Evolutionary conservation across 257 asterid genomes (phyloP).

Genomic region (Ehretia macrophylla): DNA sequence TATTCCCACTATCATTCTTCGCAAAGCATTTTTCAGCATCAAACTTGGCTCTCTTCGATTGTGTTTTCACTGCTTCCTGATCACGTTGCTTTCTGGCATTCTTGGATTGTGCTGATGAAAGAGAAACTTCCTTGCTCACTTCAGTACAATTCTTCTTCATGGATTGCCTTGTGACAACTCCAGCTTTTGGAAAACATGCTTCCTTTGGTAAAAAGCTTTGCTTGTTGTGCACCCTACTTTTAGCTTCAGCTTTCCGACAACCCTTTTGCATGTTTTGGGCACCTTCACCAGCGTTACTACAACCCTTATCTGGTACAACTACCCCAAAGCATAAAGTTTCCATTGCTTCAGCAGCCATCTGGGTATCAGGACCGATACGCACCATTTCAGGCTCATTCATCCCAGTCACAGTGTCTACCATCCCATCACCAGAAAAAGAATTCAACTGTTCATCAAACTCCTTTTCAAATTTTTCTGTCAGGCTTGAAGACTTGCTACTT

Average conservation of each 20-base stretch:
- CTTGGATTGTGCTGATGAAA: slow-evolving; percentile 20
- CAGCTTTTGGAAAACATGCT: slow-evolving; percentile 25
- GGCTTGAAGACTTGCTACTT: slow-evolving; percentile 20
- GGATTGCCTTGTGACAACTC: slow-evolving; percentile 49
- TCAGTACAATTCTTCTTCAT: slow-evolving; percentile 28
- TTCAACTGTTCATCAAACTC: slow-evolving; percentile 39
- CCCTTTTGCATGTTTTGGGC: slow-evolving; percentile 13
- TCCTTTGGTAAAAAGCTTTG: slow-evolving; percentile 16
- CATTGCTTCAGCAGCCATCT: slow-evolving; percentile 93
- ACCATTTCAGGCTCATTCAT: slow-evolving; percentile 30
- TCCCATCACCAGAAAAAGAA: slow-evolving; percentile 26
- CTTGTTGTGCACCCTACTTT: slow-evolving; percentile 23
- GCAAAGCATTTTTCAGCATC: slow-evolving; percentile 13
- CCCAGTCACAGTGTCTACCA: slow-evolving; percentile 22
- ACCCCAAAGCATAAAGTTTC: slow-evolving; percentile 51
- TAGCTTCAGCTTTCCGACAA: slow-evolving; percentile 23
- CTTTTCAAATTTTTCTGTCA: slow-evolving; percentile 24
- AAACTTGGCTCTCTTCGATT: slow-evolving; percentile 21
- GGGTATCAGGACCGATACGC: slow-evolving; percentile 76
- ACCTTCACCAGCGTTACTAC: slow-evolving; percentile 23
- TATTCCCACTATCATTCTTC: slow-evolving; percentile 5
- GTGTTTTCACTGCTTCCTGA: slow-evolving; percentile 17
- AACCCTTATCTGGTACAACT: slow-evolving; percentile 28
- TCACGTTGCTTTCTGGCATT: slow-evolving; percentile 23
- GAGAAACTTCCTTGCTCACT: slow-evolving; percentile 12